These are phyloP conservation scores for Ophiostoma populinum DNA, from an alignment of 2,329 filamentous ascomycete species.

Conservation along the genomic window DNA sequence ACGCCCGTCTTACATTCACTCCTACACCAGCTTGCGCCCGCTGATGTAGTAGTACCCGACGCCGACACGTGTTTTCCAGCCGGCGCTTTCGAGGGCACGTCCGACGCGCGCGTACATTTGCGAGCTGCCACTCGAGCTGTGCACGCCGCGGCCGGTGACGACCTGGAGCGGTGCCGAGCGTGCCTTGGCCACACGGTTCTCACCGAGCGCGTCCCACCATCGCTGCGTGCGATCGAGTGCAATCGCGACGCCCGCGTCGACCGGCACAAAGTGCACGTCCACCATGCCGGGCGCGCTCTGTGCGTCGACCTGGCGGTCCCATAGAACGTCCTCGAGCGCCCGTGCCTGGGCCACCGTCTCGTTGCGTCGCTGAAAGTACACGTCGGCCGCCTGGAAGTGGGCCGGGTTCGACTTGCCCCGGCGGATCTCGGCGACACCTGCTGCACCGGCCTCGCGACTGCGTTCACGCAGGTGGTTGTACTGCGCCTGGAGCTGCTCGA, in stretches of 20 bases:
- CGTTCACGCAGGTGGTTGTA: constrained; percentile 2
- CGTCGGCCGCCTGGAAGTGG: constrained; percentile 57
- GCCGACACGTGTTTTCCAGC: constrained; percentile 65
- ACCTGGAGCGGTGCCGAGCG: constrained; percentile 46
- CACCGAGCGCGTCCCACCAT: constrained; percentile 66
- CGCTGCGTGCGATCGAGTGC: constrained; percentile 43
- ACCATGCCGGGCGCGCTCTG: constrained; percentile 55
- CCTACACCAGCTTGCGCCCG: constrained; percentile 32
- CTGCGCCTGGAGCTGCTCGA: background rate
- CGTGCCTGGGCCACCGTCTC: constrained; percentile 42
- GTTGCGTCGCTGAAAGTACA: constrained; percentile 56
- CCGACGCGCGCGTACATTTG: constrained; percentile 67
- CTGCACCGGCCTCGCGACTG: constrained; percentile 15
- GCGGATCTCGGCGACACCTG: constrained; percentile 25
- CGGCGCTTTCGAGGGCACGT: constrained; percentile 55
- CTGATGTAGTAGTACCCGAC: constrained; percentile 54
- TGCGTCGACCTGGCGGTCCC: constrained; percentile 49
- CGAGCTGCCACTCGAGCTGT: constrained; percentile 60
- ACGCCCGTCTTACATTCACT: too few species aligned
- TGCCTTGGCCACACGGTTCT: constrained; percentile 34
- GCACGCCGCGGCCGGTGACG: constrained; percentile 64
- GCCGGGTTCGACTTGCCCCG: constrained; percentile 50
- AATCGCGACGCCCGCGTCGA: constrained; percentile 67
- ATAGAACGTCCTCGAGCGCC: constrained; percentile 43
- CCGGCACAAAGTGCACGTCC: constrained; percentile 72